These are phyloP conservation scores for Wickerhamiella kazuoi DNA, from an alignment of 805 yeast species.

Conservation along the genomic window DNA sequence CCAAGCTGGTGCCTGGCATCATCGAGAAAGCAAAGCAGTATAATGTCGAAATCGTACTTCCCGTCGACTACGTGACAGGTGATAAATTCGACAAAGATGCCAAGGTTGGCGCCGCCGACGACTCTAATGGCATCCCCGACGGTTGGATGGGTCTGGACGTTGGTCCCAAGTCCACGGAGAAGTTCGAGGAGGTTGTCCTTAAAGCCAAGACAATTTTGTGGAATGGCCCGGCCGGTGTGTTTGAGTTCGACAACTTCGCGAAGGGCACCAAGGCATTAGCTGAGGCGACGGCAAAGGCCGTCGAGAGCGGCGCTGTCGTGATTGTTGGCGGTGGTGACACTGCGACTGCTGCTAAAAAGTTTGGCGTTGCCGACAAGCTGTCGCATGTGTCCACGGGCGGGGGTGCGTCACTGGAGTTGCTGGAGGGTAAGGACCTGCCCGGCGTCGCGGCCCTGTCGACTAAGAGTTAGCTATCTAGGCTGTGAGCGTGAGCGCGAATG, in stretches of 20 bases:
- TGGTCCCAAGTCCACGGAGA: conserved; percentile 75
- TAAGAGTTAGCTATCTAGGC: conserved; percentile 24
- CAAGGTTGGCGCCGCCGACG: conserved; percentile 63
- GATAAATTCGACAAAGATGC: conserved; percentile 91
- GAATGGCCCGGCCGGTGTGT: conserved; percentile 99
- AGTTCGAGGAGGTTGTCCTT: conserved; percentile 67
- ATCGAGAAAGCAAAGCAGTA: conserved; percentile 93
- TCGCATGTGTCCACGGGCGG: conserved; percentile 99
- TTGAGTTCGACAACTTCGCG: conserved; percentile 87
- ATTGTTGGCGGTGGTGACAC: conserved; percentile 99
- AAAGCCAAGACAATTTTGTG: conserved; percentile 96
- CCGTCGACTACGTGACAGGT: conserved; percentile 91
- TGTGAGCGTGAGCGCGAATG: not conserved
- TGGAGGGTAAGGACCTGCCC: conserved; percentile 97
- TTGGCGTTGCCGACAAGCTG: conserved; percentile 86
- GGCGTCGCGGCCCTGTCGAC: conserved; percentile 87
- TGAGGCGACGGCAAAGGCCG: conserved; percentile 74
- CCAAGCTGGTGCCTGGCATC: conserved; percentile 83
- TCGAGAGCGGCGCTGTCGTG: conserved; percentile 82
- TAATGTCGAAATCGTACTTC: conserved; percentile 83
- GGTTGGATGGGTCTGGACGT: conserved; percentile 91
- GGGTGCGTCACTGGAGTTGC: conserved; percentile 97
- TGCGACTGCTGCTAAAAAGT: conserved; percentile 96
- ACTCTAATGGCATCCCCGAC: conserved; percentile 84
- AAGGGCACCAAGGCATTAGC: conserved; percentile 80